Percentiles rank a stretch among this genome's conserved stretches.
Evolutionary conservation across 768 basidiomycete species (phyloP).

Genomic region (Lenzites betulinus): DNA sequence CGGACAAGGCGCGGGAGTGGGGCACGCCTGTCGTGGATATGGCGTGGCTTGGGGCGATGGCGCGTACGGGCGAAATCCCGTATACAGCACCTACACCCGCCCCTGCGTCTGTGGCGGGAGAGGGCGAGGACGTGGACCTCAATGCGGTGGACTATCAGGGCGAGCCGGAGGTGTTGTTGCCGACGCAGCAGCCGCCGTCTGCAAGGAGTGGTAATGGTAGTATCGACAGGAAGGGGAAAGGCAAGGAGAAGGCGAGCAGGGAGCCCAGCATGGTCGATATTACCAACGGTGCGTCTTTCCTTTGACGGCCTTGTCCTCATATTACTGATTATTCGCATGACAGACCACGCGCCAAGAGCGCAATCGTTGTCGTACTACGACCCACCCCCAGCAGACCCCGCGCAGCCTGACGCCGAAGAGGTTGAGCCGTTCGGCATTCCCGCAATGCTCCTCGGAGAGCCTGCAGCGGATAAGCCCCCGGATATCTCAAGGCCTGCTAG

Average conservation of each 20-base stretch:
- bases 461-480: neutral
- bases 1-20: conserved; percentile 80
- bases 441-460: conserved; percentile 5
- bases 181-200: conserved; percentile 9
- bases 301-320: no score
- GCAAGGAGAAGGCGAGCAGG: neutral
- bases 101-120: neutral
- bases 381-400: neutral
- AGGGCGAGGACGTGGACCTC: conserved; percentile 9
- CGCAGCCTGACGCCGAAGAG: neutral
- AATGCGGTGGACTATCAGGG: neutral
- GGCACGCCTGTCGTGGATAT: conserved; percentile 68
- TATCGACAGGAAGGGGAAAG: conserved; percentile 38
- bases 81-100: conserved; percentile 16
- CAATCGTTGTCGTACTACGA: conserved; percentile 17
- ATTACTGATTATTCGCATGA: neutral
- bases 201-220: conserved; percentile 20
- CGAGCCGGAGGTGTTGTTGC: conserved; percentile 7
- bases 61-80: conserved; percentile 51
- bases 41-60: conserved; percentile 69
- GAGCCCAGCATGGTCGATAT: conserved; percentile 42
- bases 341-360: neutral
- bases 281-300: conserved; percentile 42
- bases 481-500: neutral
- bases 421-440: conserved; percentile 11